phyloP scores from a whole-genome alignment of 495 filamentous ascomycete genomes.

The Penicillium daleae region DNA sequence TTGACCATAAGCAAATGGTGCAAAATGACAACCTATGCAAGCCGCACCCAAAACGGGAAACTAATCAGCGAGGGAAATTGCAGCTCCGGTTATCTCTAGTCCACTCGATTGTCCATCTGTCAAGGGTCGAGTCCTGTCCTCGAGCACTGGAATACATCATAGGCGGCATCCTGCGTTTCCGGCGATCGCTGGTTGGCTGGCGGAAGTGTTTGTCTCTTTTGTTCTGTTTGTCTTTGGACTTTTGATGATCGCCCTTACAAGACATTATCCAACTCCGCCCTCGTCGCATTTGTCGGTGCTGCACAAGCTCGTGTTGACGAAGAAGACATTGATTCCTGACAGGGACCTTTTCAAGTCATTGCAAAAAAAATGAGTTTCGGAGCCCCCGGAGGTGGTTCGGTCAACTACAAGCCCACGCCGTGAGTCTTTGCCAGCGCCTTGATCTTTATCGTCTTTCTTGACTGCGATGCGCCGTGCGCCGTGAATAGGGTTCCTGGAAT shows the following conservation, averaged over 20 bases:
- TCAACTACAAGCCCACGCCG: conserved; percentile 74
- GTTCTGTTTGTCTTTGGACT: conserved; percentile 38
- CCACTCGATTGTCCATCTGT: conserved; percentile 8
- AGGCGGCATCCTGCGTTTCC: conserved; percentile 8
- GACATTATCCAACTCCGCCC: conserved; percentile 4
- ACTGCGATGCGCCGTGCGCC: not conserved
- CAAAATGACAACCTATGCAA: not conserved
- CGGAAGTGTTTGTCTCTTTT: conserved; percentile 41
- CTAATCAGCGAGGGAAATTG: not conserved
- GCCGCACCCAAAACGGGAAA: not conserved
- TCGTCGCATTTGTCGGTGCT: conserved; percentile 3
- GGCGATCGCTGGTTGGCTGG: conserved; percentile 24
- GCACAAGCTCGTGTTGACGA: not conserved
- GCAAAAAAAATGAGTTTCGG: conserved; percentile 65
- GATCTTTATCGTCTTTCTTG: not conserved
- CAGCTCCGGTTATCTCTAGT: conserved; percentile 1
- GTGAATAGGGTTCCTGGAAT: no score
- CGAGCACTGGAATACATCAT: conserved; percentile 27
- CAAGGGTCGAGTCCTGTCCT: conserved; percentile 10
- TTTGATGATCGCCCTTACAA: conserved; percentile 1
- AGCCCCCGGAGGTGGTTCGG: conserved; percentile 71
- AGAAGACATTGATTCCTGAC: not conserved
- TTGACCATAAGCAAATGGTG: not conserved
- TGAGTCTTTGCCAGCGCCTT: conserved; percentile 48
- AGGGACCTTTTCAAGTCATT: not conserved